Evolutionary conservation across 2,329 filamentous ascomycete genomes (phyloP), one percentile per base, ranked within the genome.

Genomic region (Ceratocystis harringtonii): DNA sequence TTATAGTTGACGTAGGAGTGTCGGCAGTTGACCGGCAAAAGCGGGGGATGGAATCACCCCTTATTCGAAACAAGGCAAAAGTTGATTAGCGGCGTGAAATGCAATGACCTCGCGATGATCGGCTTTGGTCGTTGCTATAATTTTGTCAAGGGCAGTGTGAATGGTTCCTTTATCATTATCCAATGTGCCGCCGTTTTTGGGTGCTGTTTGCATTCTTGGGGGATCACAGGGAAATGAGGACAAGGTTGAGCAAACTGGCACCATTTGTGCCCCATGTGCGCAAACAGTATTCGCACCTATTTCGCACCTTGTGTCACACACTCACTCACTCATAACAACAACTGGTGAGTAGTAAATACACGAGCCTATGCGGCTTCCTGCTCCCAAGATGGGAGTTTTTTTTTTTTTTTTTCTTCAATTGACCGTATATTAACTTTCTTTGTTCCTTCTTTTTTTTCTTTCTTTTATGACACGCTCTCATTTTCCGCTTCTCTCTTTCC

Each of bases 301-400:
- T 62, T 32, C 44, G 44, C 61, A 62, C 61, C 22, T 62, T 30
- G 61, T 62, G 61, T 30, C 44, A 62, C 61, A 62, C 61, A 22
- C 60, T 2, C 7, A 43, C 32, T 36, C 32, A 36, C 32, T 41
- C 36, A 4, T 15, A 41, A 19, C 44, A 15, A 61, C 7, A 52
- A n/a, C n/a, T 25, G 22, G 48, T 19, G 48, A 52, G n/a, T 12
- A 8, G 17, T 25, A 52, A 8, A 25, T 19, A 8, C 36, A 41
- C 36, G 36, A 41, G 36, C 3, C 12, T 41, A 41, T 41, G 36
- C 4, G 3, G 36, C 12, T 41, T 41, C 36, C 36, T 41, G 3
- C 10, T 41, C 3, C 12, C 10, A 15, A 41, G 36, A 41, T 41
- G 0, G 10, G 32, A 12, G 12, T 15, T 8, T 41, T 41, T 41